phyloP scores from a whole-genome alignment of 2,329 filamentous ascomycete genomes.

The Colletotrichum sp. region DNA sequence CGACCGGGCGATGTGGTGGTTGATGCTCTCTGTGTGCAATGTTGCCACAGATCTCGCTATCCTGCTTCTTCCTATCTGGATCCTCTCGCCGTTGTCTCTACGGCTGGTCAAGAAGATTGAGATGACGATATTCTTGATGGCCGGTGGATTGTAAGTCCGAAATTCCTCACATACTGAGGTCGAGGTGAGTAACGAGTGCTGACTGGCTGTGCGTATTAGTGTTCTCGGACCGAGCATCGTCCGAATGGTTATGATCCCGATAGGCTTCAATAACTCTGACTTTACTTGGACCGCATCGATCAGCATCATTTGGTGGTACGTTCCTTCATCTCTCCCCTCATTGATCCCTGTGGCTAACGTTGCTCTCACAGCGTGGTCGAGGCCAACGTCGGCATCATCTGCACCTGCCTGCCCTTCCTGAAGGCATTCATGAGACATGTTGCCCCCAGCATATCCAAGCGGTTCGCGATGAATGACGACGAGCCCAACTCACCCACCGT shows the following conservation, averaged over 20 bases:
- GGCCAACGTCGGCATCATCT: slow-evolving; percentile 20
- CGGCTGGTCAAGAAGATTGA: slow-evolving; percentile 17
- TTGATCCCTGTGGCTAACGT: neutral
- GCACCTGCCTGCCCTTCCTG: slow-evolving; percentile 18
- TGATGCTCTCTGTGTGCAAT: slow-evolving; percentile 18
- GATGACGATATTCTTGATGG: slow-evolving; percentile 18
- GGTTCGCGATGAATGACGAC: neutral
- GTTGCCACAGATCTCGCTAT: slow-evolving; percentile 23
- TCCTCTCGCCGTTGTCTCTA: neutral
- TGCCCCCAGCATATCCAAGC: neutral
- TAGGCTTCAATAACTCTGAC: slow-evolving; percentile 4
- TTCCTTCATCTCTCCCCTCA: too few relatives aligned
- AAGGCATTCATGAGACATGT: slow-evolving; percentile 12
- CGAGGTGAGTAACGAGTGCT: too few relatives aligned
- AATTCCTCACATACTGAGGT: rapidly evolving
- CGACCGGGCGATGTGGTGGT: slow-evolving; percentile 16
- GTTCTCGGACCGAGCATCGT: slow-evolving; percentile 18
- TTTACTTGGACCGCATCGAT: slow-evolving; percentile 20
- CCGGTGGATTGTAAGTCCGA: slow-evolving; percentile 17
- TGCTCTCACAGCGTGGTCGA: neutral
- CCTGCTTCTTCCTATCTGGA: slow-evolving; percentile 20
- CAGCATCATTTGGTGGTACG: slow-evolving; percentile 20
- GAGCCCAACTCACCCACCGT: slow-evolving; percentile 6
- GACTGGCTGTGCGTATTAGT: neutral
- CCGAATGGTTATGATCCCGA: slow-evolving; percentile 16